Conservation (phyloP, 2,329 filamentous ascomycete species). For the Leptoxyphium fumago region DNA sequence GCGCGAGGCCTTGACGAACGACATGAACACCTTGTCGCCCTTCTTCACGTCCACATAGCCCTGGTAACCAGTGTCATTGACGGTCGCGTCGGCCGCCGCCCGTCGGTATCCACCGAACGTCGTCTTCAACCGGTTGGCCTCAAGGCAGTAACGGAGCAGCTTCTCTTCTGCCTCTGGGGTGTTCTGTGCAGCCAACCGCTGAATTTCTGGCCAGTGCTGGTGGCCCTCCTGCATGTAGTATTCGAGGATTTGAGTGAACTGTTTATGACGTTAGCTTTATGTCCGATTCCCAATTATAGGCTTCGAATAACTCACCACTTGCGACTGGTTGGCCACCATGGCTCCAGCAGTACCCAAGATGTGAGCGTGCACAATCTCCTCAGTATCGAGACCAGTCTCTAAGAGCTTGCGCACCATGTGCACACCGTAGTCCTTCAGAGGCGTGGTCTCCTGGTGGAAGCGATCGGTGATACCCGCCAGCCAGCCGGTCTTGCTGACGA, state of each 20-base stretch:
- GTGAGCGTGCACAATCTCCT: conserved; percentile 41
- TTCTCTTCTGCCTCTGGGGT: conserved; percentile 32
- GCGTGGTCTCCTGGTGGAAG: conserved; percentile 22
- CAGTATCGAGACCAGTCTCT: conserved; percentile 28
- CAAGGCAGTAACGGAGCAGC: conserved; percentile 36
- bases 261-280: conserved; percentile 24
- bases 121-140: conserved; percentile 28
- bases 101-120: conserved; percentile 28
- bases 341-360: conserved; percentile 43
- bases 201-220: conserved; percentile 33
- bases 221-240: conserved; percentile 38
- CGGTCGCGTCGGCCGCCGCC: conserved; percentile 18
- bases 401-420: conserved; percentile 42
- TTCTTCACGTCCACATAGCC: conserved; percentile 19
- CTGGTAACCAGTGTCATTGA: conserved; percentile 18
- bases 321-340: conserved; percentile 42
- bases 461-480: conserved; percentile 25
- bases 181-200: conserved; percentile 31
- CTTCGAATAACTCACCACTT: conserved; percentile 30
- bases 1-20: conserved; percentile 27
- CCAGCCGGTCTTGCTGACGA: conserved; percentile 23
- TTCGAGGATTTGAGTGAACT: conserved; percentile 42
- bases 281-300: conserved; percentile 19
- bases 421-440: conserved; percentile 38
- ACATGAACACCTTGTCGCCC: conserved; percentile 28